Conservation (phyloP, 2,329 filamentous ascomycete genomes). For the Paraphoma chrysanthemicola region DNA sequence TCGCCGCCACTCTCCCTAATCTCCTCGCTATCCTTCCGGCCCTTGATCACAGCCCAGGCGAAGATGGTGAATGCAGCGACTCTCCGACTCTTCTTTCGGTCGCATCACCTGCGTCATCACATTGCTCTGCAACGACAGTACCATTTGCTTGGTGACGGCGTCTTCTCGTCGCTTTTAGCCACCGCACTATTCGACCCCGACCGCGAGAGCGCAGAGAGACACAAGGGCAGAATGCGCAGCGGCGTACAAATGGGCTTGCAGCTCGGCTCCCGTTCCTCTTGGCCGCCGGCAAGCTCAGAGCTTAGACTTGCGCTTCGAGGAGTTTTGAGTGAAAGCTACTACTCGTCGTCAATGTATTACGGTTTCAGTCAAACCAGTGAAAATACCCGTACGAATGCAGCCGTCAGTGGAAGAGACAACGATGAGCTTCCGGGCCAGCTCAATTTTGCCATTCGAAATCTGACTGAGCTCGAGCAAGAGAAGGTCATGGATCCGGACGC, state of each 20-base stretch:
- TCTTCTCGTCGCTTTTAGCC: constrained; percentile 80
- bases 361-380: constrained; percentile 19
- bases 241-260: constrained; percentile 80
- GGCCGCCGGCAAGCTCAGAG: constrained; percentile 95
- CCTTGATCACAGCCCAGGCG: constrained; percentile 76
- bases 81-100: constrained; percentile 76
- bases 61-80: constrained; percentile 79
- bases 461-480: constrained; percentile 79
- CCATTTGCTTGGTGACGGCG: constrained; percentile 82
- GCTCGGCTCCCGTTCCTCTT: constrained; percentile 79
- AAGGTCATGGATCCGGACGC: constrained; percentile 82
- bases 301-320: constrained; percentile 88
- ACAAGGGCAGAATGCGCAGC: constrained; percentile 68
- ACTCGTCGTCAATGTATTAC: constrained; percentile 44
- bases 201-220: constrained; percentile 78
- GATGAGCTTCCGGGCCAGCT: constrained; percentile 54
- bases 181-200: constrained; percentile 86
- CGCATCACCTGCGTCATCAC: constrained; percentile 75
- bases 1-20: constrained; percentile 62
- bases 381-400: constrained; percentile 1
- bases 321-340: constrained; percentile 78
- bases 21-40: constrained; percentile 76
- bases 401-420: constrained; percentile 26
- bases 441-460: constrained; percentile 76
- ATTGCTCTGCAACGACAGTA: constrained; percentile 78